Conservation (phyloP, 495 filamentous ascomycete species). For the Cetradonia linearis region DNA sequence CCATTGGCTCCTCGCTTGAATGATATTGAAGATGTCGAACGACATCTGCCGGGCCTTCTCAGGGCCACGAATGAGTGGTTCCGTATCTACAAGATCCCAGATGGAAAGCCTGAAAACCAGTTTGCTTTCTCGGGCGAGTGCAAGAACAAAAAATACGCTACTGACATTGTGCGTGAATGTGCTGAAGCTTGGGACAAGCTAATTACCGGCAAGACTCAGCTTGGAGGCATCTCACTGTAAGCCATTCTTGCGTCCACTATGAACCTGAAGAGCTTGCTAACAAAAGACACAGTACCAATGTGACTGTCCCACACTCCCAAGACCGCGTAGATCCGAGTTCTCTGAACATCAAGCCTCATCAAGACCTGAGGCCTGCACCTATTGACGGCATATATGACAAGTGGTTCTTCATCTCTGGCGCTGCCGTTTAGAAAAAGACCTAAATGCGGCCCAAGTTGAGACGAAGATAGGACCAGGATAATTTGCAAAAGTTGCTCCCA, state of each 20-base stretch:
- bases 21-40: conserved; percentile 98
- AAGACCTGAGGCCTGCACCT: conserved; percentile 73
- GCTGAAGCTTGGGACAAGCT: conserved; percentile 94
- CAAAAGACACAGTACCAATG: conserved; percentile 54
- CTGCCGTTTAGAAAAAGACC: conserved; percentile 55
- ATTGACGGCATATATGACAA: conserved; percentile 98
- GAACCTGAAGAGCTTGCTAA: conserved; percentile 28
- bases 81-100: conserved; percentile 99
- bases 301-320: conserved; percentile 57
- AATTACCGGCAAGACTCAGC: conserved; percentile 72
- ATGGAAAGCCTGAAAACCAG: conserved; percentile 99
- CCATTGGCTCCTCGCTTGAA: conserved; percentile 93
- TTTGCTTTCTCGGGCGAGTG: conserved; percentile 99
- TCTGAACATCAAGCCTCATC: conserved; percentile 32
- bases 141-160: conserved; percentile 97
- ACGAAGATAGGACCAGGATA: background rate
- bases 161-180: conserved; percentile 90
- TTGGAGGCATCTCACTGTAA: conserved; percentile 74
- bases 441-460: background rate
- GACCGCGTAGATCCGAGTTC: conserved; percentile 48
- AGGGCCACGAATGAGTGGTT: conserved; percentile 99
- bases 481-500: conserved; percentile 2
- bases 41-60: conserved; percentile 92
- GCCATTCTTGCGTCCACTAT: conserved; percentile 27
- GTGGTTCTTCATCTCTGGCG: conserved; percentile 99